Percentiles rank a stretch among this genome's conserved stretches.
These are phyloP conservation scores for Neoboletus brunneissimus DNA, from an alignment of 768 basidiomycete species.

Conservation along the genomic window DNA sequence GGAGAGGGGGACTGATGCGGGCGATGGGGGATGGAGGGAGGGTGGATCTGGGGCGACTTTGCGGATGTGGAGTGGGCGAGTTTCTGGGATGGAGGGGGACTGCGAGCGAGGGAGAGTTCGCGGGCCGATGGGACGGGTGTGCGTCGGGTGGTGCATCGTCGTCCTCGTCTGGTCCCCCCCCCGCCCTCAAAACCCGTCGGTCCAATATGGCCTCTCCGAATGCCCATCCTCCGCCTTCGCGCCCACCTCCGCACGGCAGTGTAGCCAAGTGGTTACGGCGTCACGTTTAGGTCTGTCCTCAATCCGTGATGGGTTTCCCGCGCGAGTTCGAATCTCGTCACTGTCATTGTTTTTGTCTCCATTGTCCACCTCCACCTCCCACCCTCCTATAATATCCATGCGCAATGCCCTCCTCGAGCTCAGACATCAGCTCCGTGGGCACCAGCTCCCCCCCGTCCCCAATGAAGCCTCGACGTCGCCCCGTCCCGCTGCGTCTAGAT, in stretches of 20 bases:
- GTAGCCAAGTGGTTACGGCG: slow-evolving; percentile 61
- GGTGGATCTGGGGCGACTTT: slow-evolving; percentile 31
- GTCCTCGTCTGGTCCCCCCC: slow-evolving; percentile 7
- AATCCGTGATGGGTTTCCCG: slow-evolving; percentile 57
- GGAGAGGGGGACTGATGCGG: slow-evolving; percentile 24
- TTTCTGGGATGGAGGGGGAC: slow-evolving; percentile 40
- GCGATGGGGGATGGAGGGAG: slow-evolving; percentile 30
- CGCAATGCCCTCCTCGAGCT: slow-evolving; percentile 10
- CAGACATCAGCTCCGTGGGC: slow-evolving; percentile 9
- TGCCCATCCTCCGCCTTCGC: not conserved
- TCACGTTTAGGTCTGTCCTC: slow-evolving; percentile 48
- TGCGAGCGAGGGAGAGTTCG: slow-evolving; percentile 42
- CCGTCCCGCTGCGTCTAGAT: slow-evolving; percentile 34
- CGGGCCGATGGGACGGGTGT: slow-evolving; percentile 50
- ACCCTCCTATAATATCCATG: not conserved
- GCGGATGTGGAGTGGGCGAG: slow-evolving; percentile 42
- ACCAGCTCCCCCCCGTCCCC: slow-evolving; percentile 22
- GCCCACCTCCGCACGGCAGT: slow-evolving; percentile 34
- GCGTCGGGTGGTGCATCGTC: slow-evolving; percentile 28
- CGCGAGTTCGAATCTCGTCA: slow-evolving; percentile 62
- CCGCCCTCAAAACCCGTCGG: slow-evolving; percentile 8
- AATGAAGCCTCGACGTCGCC: slow-evolving; percentile 31
- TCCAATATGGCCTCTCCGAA: not conserved
- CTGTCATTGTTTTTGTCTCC: slow-evolving; percentile 37
- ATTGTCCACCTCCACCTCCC: slow-evolving; percentile 13